A percentile compares a stretch with the other conserved stretches of the same genome.
Evolutionary conservation across 164 flowering plant genomes (phyloP).

Genomic region (Magnolia kwangsiensis): DNA sequence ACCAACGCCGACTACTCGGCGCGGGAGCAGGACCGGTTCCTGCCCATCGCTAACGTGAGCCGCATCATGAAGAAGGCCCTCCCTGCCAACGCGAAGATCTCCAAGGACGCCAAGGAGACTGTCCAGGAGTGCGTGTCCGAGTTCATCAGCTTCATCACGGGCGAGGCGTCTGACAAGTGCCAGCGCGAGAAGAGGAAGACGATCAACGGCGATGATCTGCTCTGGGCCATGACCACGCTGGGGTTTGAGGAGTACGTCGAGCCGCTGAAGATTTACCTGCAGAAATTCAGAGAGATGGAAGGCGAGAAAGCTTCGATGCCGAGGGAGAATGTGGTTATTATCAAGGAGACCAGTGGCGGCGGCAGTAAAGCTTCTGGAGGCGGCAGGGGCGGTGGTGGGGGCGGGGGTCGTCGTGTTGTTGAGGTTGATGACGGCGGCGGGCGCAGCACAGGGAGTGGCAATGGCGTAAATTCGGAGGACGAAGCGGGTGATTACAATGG

Average conservation of each 20-base stretch:
- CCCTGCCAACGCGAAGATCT: conserved; percentile 61
- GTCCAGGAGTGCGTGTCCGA: conserved; percentile 68
- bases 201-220: conserved; percentile 59
- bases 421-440: conserved; percentile 9
- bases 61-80: conserved; percentile 59
- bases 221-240: conserved; percentile 65
- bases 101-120: conserved; percentile 63
- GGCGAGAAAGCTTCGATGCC: conserved; percentile 38
- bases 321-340: conserved; percentile 11
- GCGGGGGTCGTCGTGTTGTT: conserved; percentile 7
- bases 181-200: conserved; percentile 62
- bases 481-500: conserved; percentile 14
- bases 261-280: conserved; percentile 49
- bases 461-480: conserved; percentile 16
- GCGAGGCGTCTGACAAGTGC: conserved; percentile 63
- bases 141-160: conserved; percentile 65
- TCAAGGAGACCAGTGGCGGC: conserved; percentile 15
- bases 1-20: conserved; percentile 28
- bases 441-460: conserved; percentile 6
- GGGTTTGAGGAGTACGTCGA: conserved; percentile 64
- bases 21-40: conserved; percentile 52
- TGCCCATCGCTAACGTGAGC: conserved; percentile 64
- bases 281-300: conserved; percentile 48
- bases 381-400: conserved; percentile 13
- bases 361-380: conserved; percentile 7